Conservation (phyloP, 1,284 basidiomycete genomes). For the Stereum hirsutum region DNA sequence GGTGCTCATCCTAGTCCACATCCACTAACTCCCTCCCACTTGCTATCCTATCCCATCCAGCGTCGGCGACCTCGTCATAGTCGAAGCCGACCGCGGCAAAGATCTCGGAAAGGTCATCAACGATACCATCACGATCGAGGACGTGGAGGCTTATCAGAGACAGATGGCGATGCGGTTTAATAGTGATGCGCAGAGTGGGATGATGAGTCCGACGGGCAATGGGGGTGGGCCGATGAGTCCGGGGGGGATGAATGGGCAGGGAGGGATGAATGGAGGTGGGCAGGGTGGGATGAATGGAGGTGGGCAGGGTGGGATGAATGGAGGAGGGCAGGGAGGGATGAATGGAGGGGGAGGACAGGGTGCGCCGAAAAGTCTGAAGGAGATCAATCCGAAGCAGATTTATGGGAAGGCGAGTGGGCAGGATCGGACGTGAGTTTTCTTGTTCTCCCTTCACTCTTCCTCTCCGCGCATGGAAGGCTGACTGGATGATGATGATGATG, state of each 20-base stretch:
- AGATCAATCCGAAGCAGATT: slow-evolving; percentile 95
- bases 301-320: slow-evolving; percentile 32
- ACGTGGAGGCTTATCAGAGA: slow-evolving; percentile 87
- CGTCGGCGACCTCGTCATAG: slow-evolving; percentile 89
- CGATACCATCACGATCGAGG: slow-evolving; percentile 82
- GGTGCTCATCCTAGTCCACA: too few relatives aligned
- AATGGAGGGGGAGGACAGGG: too few relatives aligned
- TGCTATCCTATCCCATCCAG: too few relatives aligned
- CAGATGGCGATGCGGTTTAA: slow-evolving; percentile 36
- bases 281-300: slow-evolving; percentile 30
- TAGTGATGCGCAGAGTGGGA: slow-evolving; percentile 6
- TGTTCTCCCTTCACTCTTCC: neutral
- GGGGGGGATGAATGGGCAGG: slow-evolving; percentile 23
- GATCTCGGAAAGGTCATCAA: slow-evolving; percentile 89
- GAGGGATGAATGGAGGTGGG: too few relatives aligned
- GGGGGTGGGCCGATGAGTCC: slow-evolving; percentile 48
- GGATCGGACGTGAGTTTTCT: slow-evolving; percentile 70
- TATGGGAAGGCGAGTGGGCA: slow-evolving; percentile 84
- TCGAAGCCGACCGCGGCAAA: slow-evolving; percentile 93
- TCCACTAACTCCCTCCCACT: too few relatives aligned
- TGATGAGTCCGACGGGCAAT: too few relatives aligned
- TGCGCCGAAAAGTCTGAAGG: slow-evolving; percentile 74
- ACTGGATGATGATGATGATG: neutral
- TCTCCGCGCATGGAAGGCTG: neutral
- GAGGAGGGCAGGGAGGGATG: too few relatives aligned